Evolutionary conservation across 148 eudicot species (phyloP), one percentile per base, ranked within the genome.

Genomic region (Gaultheria prostrata): DNA sequence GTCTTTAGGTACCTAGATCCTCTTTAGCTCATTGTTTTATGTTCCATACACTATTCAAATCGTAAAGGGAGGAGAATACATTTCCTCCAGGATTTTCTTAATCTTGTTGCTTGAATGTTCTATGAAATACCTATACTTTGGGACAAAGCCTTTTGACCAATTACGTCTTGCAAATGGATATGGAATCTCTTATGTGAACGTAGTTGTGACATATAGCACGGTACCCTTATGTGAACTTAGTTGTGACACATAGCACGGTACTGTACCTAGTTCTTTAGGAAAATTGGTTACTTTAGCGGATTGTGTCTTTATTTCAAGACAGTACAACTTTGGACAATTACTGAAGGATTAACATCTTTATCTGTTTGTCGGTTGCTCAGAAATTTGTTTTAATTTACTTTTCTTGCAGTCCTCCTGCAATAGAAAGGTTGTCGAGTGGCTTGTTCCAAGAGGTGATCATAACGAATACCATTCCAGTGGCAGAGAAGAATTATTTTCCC

Each of bases 371-470:
- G 1, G 15, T 67, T 67, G 0, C 33, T 30, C 12, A 3, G 35
- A 11, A 67, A 7, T 13, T 28, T 11, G 12, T 30, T 96, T 94
- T 86, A 94, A 96, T 80, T 4, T 11, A 30, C 32, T 51, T 10
- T 45, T 57, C 61, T 65, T 51, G 43, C 90, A 92, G 95, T 79
- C 95, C 95, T 56, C 93, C 95, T 82, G 95, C 95, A 80, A 79
- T 92, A 28, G 95, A 92, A 82, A 89, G 91, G 87, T 76, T 92
- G 87, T 91, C 95, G 0, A 89, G 95, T 63, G 95, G 95, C 26
- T 85, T 91, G 24, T 91, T 92, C 77, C 91, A 92, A 85, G 95
- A 92, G 82, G 95, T 92, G 7, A 92, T 92, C 17, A 79, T 91
- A 65, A 92, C 95, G 43, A 92, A 92, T 57, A 92, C 95, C 28